Conservation (phyloP, 2,329 filamentous ascomycete species). For the Didymella pomorum region DNA sequence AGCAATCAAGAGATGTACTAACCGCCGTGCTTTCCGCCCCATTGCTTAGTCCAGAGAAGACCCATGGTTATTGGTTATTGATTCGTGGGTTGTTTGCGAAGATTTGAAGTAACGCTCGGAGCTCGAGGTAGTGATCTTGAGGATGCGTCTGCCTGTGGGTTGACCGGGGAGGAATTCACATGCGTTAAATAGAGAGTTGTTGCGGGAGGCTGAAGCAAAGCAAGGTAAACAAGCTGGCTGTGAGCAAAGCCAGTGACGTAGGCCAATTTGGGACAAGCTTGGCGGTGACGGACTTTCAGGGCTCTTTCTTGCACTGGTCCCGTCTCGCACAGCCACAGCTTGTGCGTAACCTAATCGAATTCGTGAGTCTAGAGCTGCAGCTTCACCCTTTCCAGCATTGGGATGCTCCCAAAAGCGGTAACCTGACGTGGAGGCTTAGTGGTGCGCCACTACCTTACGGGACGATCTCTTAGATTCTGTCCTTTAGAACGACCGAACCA, state of each 20-base stretch:
- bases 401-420: conserved; percentile 3
- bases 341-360: conserved; percentile 2
- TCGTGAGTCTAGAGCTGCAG: conserved; percentile 5
- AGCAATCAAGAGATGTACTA: conserved; percentile 28
- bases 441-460: conserved; percentile 12
- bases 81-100: conserved; percentile 22
- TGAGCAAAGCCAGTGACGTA: conserved; percentile 15
- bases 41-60: conserved; percentile 59
- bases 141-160: conserved; percentile 15
- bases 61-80: conserved; percentile 47
- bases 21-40: conserved; percentile 55
- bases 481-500: neutral
- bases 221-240: conserved; percentile 25
- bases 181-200: conserved; percentile 26
- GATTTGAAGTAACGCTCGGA: conserved; percentile 2
- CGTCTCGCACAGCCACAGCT: conserved; percentile 17
- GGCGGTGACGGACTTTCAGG: conserved; percentile 8
- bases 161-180: conserved; percentile 5
- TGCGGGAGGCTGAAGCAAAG: conserved; percentile 23
- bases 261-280: conserved; percentile 17
- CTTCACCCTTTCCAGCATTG: conserved; percentile 3
- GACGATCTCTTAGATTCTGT: conserved; percentile 7
- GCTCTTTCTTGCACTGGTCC: neutral
- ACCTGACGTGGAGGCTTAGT: conserved; percentile 2
- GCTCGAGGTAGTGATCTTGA: neutral